Percentiles rank a stretch among this genome's conserved stretches.
These are phyloP conservation scores for Endocalyx cinctus DNA, from an alignment of 2,329 filamentous ascomycete species.

Conservation along the genomic window DNA sequence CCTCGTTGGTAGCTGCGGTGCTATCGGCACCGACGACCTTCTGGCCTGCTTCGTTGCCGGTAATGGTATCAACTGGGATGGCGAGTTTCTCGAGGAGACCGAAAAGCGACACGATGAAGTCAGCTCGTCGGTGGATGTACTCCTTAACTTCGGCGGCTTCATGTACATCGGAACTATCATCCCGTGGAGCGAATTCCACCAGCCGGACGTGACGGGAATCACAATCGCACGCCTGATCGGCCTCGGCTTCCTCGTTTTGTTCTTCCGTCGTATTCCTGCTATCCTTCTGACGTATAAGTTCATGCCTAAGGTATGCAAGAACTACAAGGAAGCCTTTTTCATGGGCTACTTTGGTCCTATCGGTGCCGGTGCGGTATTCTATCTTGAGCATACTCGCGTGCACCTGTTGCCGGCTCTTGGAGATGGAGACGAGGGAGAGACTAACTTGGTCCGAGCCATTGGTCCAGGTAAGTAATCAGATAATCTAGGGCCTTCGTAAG, in stretches of 20 bases:
- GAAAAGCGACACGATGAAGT: conserved; percentile 56
- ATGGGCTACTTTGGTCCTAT: conserved; percentile 72
- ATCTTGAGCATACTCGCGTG: conserved; percentile 51
- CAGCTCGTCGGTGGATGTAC: conserved; percentile 52
- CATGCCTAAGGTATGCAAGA: conserved; percentile 47
- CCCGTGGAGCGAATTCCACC: conserved; percentile 51
- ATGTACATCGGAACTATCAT: conserved; percentile 54
- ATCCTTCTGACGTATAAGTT: conserved; percentile 50
- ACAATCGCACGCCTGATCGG: conserved; percentile 45
- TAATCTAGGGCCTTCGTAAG: too few species aligned
- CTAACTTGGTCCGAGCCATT: conserved; percentile 32
- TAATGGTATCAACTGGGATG: conserved; percentile 58
- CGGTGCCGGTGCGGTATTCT: conserved; percentile 72
- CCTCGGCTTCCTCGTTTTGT: conserved; percentile 47
- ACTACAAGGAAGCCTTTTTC: conserved; percentile 55
- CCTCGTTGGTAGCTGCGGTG: conserved; percentile 52
- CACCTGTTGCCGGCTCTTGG: conserved; percentile 33
- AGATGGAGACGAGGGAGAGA: conserved; percentile 13
- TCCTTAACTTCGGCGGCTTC: conserved; percentile 58
- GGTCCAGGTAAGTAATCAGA: conserved; percentile 18
- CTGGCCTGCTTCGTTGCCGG: conserved; percentile 59
- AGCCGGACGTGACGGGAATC: conserved; percentile 48
- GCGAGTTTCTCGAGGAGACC: conserved; percentile 51
- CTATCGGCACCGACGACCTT: conserved; percentile 55
- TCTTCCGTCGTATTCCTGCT: conserved; percentile 54